Percentiles rank a stretch among this genome's conserved stretches.
Conservation (phyloP, 140 eudicot genomes). For the Artemisia princeps region DNA sequence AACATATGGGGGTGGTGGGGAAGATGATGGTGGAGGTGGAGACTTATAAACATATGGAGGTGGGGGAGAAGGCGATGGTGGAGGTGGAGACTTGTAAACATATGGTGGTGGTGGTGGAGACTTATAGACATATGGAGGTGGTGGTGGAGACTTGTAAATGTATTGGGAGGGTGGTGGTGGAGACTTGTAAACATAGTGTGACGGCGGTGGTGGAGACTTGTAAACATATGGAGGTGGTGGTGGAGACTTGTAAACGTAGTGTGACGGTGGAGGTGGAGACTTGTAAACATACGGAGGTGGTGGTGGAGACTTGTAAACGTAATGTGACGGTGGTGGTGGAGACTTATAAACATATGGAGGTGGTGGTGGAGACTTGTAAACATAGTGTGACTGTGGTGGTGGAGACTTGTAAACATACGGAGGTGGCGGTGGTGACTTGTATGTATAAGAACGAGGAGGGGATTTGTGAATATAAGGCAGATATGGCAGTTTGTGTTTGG, state of each 20-base stretch:
- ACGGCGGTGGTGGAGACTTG: too few relatives aligned
- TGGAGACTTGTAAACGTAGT: slow-evolving; percentile 7
- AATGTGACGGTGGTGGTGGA: slow-evolving; percentile 18
- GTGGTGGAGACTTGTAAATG: too few relatives aligned
- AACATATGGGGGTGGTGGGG: too few relatives aligned
- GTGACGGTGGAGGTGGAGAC: slow-evolving; percentile 18
- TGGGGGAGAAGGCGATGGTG: too few relatives aligned
- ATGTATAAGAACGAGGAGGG: slow-evolving; percentile 8
- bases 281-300: slow-evolving; percentile 22
- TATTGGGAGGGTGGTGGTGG: too few relatives aligned
- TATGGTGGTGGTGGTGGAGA: too few relatives aligned
- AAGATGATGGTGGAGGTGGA: too few relatives aligned
- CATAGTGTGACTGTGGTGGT: slow-evolving; percentile 20
- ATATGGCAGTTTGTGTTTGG: slow-evolving; percentile 24
- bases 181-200: too few relatives aligned
- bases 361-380: slow-evolving; percentile 23
- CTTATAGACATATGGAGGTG: too few relatives aligned
- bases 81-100: too few relatives aligned
- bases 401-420: slow-evolving; percentile 21
- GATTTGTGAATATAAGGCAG: slow-evolving; percentile 24
- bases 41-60: too few relatives aligned
- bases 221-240: too few relatives aligned
- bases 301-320: slow-evolving; percentile 19
- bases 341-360: slow-evolving; percentile 22
- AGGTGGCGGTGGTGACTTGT: slow-evolving; percentile 30